Conservation (phyloP, 140 eudicot species). For the Bidens hawaiensis region DNA sequence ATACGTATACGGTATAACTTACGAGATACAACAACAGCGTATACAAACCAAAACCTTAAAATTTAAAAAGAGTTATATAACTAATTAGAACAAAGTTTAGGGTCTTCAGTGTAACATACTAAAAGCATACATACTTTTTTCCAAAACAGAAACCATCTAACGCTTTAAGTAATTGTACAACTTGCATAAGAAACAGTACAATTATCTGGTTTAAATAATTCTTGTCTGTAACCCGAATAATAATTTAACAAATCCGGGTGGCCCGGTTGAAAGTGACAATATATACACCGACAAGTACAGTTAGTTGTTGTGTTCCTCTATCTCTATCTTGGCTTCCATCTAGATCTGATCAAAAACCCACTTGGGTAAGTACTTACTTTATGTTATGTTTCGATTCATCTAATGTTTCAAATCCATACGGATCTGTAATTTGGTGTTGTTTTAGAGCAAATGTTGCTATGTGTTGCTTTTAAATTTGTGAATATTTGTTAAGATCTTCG, state of each 20-base stretch:
- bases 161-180: background rate
- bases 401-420: background rate
- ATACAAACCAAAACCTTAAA: too few relatives aligned
- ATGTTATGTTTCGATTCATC: background rate
- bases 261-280: conserved; percentile 4
- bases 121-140: background rate
- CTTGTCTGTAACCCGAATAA: background rate
- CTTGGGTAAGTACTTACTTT: conserved; percentile 9
- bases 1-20: too few relatives aligned
- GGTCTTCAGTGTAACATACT: background rate
- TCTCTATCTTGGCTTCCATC: conserved; percentile 22
- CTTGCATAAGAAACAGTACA: background rate
- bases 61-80: background rate
- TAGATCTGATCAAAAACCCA: conserved; percentile 24
- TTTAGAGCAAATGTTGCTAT: conserved; percentile 12
- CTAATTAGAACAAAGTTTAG: background rate
- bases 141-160: background rate
- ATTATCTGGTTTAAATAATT: background rate
- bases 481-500: background rate
- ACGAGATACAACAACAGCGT: too few relatives aligned
- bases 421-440: conserved; percentile 12
- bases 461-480: background rate
- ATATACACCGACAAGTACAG: conserved; percentile 24
- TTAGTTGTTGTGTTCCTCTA: too few relatives aligned
- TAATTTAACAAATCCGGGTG: conserved; percentile 6